phyloP scores from a whole-genome alignment of 2,329 filamentous ascomycete species.

The Amesomyces nigricolor region DNA sequence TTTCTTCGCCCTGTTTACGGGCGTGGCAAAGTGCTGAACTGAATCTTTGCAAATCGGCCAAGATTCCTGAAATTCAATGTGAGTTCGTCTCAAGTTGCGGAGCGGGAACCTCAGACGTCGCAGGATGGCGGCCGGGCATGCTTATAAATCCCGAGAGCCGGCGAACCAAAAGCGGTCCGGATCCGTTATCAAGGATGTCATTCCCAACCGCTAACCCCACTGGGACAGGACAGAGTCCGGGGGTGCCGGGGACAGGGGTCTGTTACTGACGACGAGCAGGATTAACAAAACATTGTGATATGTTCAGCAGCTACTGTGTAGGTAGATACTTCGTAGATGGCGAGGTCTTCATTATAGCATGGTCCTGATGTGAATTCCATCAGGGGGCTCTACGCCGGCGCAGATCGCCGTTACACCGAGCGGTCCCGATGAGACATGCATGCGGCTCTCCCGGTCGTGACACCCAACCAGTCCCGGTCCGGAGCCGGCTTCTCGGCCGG shows the following conservation, averaged over 20 bases:
- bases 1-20: background rate
- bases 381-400: background rate
- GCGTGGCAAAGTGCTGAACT: no score
- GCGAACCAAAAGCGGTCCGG: background rate
- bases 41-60: no score
- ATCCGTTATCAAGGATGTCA: background rate
- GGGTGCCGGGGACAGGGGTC: background rate
- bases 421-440: constrained; percentile 2
- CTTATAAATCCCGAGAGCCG: constrained; percentile 10
- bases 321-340: no score
- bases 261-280: background rate
- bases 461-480: background rate
- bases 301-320: no score
- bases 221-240: background rate
- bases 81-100: no score
- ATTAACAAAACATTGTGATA: background rate
- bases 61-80: no score
- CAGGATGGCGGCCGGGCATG: background rate
- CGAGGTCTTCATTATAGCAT: no score
- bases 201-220: constrained; percentile 5
- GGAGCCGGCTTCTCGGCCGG: background rate
- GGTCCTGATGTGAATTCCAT: no score
- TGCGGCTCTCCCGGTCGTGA: background rate
- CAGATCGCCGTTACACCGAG: background rate
- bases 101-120: background rate